Evolutionary conservation across 306 rosid genomes (phyloP), one percentile per base, ranked within the genome.

Genomic region (Quercus aquifolioides): DNA sequence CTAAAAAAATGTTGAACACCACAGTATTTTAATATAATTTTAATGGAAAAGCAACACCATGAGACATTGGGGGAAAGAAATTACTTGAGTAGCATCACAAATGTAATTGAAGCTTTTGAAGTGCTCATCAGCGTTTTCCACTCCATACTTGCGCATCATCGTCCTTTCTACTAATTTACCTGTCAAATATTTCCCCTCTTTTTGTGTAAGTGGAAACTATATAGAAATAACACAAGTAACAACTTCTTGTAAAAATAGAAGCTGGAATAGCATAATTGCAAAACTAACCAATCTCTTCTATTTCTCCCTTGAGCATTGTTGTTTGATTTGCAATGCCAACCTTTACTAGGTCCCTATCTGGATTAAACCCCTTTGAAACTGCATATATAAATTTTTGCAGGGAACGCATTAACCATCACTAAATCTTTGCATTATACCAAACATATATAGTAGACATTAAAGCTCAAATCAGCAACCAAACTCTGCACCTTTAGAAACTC

Each of bases 241-340:
- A 8, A 17, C 20, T 17, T 43, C 23, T 13, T 70, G 38, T 19
- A 54, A 64, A 76, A 76, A 38, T 20, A 76, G 41, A 13, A 70
- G 35, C 28, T 18, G 63, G 55, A 13, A 20, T 60, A 64, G 55
- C 35, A 71, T 13, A 77, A 80, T 30, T 43, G 43, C 51, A 76
- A 71, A 69, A 76, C 91, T 81, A 80, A 93, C 99, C 99, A 54
- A 95, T 95, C 51, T 91, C 98, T 85, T 95, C 98, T 0, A 96
- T 95, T 88, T 95, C 99, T 80, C 99, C 98, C 87, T 95, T 95
- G 75, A 93, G 97, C 98, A 96, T 96, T 28, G 99, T 96, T 60
- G 99, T 93, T 91, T 96, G 99, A 82, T 96, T 93, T 19, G 99
- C 97, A 74, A 96, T 88, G 71, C 99, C 98, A 20, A 80, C 10